A percentile compares a stretch with the other conserved stretches of the same genome.
Evolutionary conservation across 768 basidiomycete species (phyloP).

Genomic region (Mycena maculata): DNA sequence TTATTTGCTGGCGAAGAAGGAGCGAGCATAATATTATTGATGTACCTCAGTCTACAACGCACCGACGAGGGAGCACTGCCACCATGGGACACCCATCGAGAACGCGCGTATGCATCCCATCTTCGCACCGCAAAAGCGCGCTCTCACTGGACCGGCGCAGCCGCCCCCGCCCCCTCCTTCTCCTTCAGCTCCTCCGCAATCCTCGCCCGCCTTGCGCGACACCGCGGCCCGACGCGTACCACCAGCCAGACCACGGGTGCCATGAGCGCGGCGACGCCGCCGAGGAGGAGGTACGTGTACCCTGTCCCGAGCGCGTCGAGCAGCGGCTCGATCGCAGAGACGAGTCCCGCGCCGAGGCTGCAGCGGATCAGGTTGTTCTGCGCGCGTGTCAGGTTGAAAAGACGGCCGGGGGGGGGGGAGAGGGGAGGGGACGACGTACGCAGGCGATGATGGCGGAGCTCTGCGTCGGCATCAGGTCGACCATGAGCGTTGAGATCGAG

Average conservation of each 20-base stretch:
- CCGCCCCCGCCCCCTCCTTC: neutral
- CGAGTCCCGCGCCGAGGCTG: slow-evolving; percentile 65
- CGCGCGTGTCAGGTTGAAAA: neutral
- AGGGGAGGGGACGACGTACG: slow-evolving; percentile 58
- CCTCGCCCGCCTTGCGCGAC: slow-evolving; percentile 51
- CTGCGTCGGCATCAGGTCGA: slow-evolving; percentile 72
- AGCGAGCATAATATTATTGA: too few relatives aligned
- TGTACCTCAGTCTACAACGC: too few relatives aligned
- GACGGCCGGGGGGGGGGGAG: neutral
- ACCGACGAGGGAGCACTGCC: too few relatives aligned
- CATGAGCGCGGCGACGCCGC: slow-evolving; percentile 57
- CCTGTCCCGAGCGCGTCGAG: slow-evolving; percentile 69
- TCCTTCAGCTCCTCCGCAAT: neutral
- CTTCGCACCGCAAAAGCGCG: too few relatives aligned
- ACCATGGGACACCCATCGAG: too few relatives aligned
- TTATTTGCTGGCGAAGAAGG: too few relatives aligned
- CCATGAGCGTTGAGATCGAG: slow-evolving; percentile 67
- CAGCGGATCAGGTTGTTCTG: slow-evolving; percentile 84
- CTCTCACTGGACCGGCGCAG: too few relatives aligned
- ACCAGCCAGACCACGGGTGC: slow-evolving; percentile 64
- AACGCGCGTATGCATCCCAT: too few relatives aligned
- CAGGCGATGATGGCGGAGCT: slow-evolving; percentile 79
- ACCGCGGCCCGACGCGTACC: slow-evolving; percentile 67
- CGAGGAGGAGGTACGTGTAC: slow-evolving; percentile 78
- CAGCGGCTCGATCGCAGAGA: slow-evolving; percentile 75